Evolutionary conservation across 257 asterid species (phyloP), one percentile per base, ranked within the genome.

Genomic region (Jaltomata sinuosa): DNA sequence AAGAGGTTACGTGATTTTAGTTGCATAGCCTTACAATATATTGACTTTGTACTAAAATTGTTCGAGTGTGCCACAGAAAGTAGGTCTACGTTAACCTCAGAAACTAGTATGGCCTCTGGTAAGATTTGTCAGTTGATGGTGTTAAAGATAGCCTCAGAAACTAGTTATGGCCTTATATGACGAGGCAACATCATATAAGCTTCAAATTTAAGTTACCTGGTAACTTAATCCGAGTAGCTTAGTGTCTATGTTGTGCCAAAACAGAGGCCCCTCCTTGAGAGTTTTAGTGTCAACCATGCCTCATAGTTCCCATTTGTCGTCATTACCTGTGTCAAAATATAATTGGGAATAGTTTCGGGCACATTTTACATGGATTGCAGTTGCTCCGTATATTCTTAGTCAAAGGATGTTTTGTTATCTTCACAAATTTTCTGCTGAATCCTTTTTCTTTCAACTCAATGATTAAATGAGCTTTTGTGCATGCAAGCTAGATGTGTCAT

Each of bases 401-500:
- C 12, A n/a, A 42, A 74, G 55, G 36, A 40, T n/a, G 55, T 72
- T 40, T 3, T 40, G 55, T 6, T 42, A 42, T 8, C 38, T n/a
- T 71, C 18, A 71, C 19, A 72, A 22, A 3, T 6, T 45, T 76
- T 76, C 38, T 76, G 61, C 61, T 47, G 81, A 15, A 76, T 47
- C 25, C 25, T 27, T 76, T 25, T 14, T 47, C 40, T 47, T 45
- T 47, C 59, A 76, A 18, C 38, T 76, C 61, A 74, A 45, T 22
- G 55, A 45, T 7, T 76, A 76, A 76, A 47, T 47, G 7, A 47
- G 38, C 36, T 25, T 76, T 76, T 76, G 6, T 84, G 45, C 89
- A 19, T 82, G 87, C 84, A 38, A 64, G 87, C 83, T 91, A 95
- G 98, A 85, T 95, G 98, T 29, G 98, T 95, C 52, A 95, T 95